Conservation (phyloP, 345 rosid genomes). For the Aegle marmelos region DNA sequence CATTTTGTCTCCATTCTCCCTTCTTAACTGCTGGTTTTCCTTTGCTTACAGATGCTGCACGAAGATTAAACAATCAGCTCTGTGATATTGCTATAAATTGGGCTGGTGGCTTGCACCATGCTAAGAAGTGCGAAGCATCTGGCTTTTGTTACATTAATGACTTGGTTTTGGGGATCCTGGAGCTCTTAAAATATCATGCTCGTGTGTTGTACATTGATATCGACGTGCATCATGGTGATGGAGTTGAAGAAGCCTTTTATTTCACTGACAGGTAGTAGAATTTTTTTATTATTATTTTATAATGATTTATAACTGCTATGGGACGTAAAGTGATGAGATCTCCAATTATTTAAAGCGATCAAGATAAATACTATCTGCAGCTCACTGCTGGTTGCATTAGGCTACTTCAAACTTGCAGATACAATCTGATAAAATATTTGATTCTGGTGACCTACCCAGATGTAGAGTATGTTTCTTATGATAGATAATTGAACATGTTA, state of each 20-base stretch:
- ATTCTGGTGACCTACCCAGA: constrained; percentile 2
- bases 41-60: constrained; percentile 68
- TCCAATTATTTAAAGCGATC: not conserved
- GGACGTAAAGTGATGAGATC: not conserved
- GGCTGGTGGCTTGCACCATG: constrained; percentile 99
- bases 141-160: constrained; percentile 99
- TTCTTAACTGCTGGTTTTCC: constrained; percentile 12
- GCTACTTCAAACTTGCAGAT: constrained; percentile 1
- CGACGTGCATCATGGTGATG: constrained; percentile 99
- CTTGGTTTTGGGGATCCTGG: constrained; percentile 91
- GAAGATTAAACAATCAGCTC: constrained; percentile 81
- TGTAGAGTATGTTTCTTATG: not conserved
- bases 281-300: constrained; percentile 9
- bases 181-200: constrained; percentile 85
- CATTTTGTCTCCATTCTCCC: not conserved
- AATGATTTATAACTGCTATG: not conserved
- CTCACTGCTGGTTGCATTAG: not conserved
- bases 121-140: constrained; percentile 95
- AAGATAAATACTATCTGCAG: not conserved
- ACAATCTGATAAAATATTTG: not conserved
- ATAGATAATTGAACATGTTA: not conserved
- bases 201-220: constrained; percentile 91
- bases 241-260: constrained; percentile 99
- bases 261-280: constrained; percentile 81
- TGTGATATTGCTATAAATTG: constrained; percentile 98